A percentile compares a stretch with the other conserved stretches of the same genome.
Evolutionary conservation across 2,329 filamentous ascomycete species (phyloP).

Genomic region (Talaromyces sp.): DNA sequence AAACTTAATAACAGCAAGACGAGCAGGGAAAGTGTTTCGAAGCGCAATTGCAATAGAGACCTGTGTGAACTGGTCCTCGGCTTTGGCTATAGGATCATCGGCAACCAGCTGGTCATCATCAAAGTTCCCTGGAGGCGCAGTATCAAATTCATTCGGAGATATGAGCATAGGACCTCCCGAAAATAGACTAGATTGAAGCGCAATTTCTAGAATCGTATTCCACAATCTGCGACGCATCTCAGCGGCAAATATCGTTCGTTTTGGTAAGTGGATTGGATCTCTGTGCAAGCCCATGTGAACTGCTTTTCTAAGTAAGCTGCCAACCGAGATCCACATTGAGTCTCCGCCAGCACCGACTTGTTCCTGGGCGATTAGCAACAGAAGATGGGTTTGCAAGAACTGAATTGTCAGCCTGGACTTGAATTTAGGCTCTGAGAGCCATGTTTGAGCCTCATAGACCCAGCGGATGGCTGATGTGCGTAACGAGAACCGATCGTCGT

Average conservation of each 20-base stretch:
- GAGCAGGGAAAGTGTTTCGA: slow-evolving; percentile 35
- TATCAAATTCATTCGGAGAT: slow-evolving; percentile 32
- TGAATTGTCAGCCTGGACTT: slow-evolving; percentile 27
- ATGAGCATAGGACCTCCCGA: slow-evolving; percentile 31
- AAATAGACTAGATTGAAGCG: slow-evolving; percentile 31
- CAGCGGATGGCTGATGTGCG: slow-evolving; percentile 45
- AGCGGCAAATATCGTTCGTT: slow-evolving; percentile 15
- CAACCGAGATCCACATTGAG: slow-evolving; percentile 34
- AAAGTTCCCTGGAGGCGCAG: slow-evolving; percentile 24
- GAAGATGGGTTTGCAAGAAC: slow-evolving; percentile 31
- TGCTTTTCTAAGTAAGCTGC: slow-evolving; percentile 29
- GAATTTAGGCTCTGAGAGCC: slow-evolving; percentile 28
- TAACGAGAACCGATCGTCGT: slow-evolving; percentile 52
- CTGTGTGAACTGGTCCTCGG: slow-evolving; percentile 32
- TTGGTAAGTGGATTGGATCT: slow-evolving; percentile 27
- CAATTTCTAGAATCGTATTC: slow-evolving; percentile 37
- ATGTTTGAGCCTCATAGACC: slow-evolving; percentile 26
- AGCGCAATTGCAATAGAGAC: slow-evolving; percentile 36
- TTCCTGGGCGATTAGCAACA: slow-evolving; percentile 34
- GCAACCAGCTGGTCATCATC: slow-evolving; percentile 30
- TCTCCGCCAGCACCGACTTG: slow-evolving; percentile 32
- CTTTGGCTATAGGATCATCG: slow-evolving; percentile 27
- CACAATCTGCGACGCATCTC: slow-evolving; percentile 34
- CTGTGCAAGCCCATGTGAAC: slow-evolving; percentile 34
- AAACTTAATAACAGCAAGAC: slow-evolving; percentile 33